phyloP scores from a whole-genome alignment of 441 rosid genomes.

The Erodium trifolium region DNA sequence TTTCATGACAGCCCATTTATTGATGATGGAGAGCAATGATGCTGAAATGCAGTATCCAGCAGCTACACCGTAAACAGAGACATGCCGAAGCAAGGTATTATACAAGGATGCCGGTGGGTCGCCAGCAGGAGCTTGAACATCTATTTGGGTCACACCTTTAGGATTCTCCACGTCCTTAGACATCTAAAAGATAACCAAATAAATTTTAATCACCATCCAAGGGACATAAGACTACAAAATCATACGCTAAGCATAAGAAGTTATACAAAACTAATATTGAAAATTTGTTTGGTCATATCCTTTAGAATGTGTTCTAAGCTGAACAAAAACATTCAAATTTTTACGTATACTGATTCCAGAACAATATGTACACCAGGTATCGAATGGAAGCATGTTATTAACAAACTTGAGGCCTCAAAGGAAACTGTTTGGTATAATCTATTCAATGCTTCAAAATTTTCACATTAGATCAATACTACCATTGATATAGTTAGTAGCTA shows the following conservation, averaged over 20 bases:
- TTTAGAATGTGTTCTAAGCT: not conserved
- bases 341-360: not conserved
- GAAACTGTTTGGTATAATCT: not conserved
- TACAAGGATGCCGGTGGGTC: constrained; percentile 36
- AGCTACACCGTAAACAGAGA: constrained; percentile 74
- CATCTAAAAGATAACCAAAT: constrained; percentile 25
- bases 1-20: constrained; percentile 94
- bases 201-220: not conserved
- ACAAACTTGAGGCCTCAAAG: not conserved
- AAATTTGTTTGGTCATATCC: not conserved
- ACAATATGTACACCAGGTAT: not conserved
- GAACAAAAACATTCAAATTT: not conserved
- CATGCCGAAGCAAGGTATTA: constrained; percentile 42
- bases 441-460: not conserved
- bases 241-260: not conserved
- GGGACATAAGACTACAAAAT: not conserved
- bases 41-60: constrained; percentile 94
- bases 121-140: constrained; percentile 17
- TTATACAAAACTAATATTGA: not conserved
- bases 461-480: not conserved
- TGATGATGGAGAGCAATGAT: constrained; percentile 81
- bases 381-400: not conserved
- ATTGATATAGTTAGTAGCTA: no score
- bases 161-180: constrained; percentile 28
- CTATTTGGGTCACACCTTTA: constrained; percentile 21